Conservation (phyloP, 2,329 filamentous ascomycete species). For the Penicillium sp. region DNA sequence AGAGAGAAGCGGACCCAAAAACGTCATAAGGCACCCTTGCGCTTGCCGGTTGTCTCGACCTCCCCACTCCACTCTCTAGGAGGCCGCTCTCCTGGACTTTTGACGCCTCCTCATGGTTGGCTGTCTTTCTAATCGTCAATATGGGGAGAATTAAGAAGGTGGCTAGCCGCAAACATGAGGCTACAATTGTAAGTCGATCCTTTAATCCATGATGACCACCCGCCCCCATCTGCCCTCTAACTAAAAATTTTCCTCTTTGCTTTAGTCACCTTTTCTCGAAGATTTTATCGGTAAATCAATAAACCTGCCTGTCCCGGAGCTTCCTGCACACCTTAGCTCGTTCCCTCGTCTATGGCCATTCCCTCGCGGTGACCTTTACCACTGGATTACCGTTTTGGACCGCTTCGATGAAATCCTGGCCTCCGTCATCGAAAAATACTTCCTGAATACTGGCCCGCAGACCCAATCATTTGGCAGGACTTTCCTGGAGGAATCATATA, state of each 20-base stretch:
- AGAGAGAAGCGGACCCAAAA: conserved; percentile 34
- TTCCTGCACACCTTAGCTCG: conserved; percentile 74
- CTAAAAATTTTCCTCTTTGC: conserved; percentile 29
- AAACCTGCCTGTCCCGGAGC: conserved; percentile 67
- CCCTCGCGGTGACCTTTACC: conserved; percentile 91
- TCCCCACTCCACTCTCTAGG: conserved; percentile 31
- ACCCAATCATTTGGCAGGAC: conserved; percentile 68
- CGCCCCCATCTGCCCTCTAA: conserved; percentile 6
- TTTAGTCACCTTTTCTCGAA: conserved; percentile 83
- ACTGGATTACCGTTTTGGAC: conserved; percentile 95
- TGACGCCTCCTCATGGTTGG: conserved; percentile 45
- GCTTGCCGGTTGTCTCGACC: conserved; percentile 34
- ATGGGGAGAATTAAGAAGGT: conserved; percentile 60
- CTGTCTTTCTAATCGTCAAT: conserved; percentile 37
- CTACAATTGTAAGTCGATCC: conserved; percentile 50
- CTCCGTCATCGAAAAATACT: conserved; percentile 78
- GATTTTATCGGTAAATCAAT: conserved; percentile 76
- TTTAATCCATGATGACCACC: conserved; percentile 13
- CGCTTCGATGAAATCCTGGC: conserved; percentile 90
- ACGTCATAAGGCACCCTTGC: conserved; percentile 44
- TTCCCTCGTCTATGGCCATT: conserved; percentile 95
- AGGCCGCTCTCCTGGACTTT: conserved; percentile 32
- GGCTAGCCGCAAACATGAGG: conserved; percentile 56
- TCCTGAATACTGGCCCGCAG: conserved; percentile 79
- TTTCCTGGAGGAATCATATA: conserved; percentile 46